Conservation (phyloP, 2,329 filamentous ascomycete species). For the Ascochyta lentis region DNA sequence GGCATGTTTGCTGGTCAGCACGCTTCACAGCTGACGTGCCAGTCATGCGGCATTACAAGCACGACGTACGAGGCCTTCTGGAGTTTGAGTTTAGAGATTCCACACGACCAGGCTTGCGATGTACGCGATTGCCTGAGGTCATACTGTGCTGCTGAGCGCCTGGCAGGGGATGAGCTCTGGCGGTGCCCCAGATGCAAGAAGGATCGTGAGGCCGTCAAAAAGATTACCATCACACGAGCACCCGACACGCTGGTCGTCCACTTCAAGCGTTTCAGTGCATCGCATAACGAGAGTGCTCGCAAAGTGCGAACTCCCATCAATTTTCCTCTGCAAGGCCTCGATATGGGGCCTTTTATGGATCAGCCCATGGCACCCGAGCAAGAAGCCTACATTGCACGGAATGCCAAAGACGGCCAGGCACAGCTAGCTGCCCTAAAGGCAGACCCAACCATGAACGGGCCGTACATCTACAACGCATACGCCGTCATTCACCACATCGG, state of each 20-base stretch:
- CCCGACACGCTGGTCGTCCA: slow-evolving; percentile 80
- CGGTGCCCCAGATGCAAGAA: slow-evolving; percentile 77
- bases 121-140: slow-evolving; percentile 73
- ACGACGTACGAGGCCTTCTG: slow-evolving; percentile 76
- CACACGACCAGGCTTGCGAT: slow-evolving; percentile 64
- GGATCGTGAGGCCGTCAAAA: slow-evolving; percentile 71
- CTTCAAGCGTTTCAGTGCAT: slow-evolving; percentile 73
- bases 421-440: slow-evolving; percentile 45
- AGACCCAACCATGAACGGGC: slow-evolving; percentile 56
- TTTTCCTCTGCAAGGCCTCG: slow-evolving; percentile 77
- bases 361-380: slow-evolving; percentile 51
- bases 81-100: slow-evolving; percentile 73
- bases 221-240: slow-evolving; percentile 76
- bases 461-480: slow-evolving; percentile 84
- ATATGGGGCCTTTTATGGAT: slow-evolving; percentile 67
- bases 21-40: slow-evolving; percentile 66
- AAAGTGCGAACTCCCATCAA: slow-evolving; percentile 77
- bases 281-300: slow-evolving; percentile 60
- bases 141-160: slow-evolving; percentile 71
- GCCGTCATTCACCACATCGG: slow-evolving; percentile 82
- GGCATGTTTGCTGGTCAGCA: slow-evolving; percentile 79
- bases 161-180: slow-evolving; percentile 72
- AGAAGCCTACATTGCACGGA: slow-evolving; percentile 46
- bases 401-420: slow-evolving; percentile 32
- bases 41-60: slow-evolving; percentile 66